These are phyloP conservation scores for Chrysanthemum seticuspe DNA, from an alignment of 129 eudicot species.

Conservation along the genomic window DNA sequence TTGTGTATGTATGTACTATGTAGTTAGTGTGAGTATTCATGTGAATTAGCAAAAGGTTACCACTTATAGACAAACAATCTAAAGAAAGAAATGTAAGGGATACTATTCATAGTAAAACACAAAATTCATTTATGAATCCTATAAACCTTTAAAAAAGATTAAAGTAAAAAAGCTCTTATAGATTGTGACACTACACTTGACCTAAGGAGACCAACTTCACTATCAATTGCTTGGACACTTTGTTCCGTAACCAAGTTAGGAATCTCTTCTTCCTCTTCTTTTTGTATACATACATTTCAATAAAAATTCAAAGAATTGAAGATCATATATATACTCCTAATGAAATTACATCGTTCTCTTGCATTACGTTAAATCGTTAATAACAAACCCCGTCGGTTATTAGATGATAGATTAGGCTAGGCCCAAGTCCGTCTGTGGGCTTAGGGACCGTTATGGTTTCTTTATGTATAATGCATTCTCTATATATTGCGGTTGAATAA, in stretches of 20 bases:
- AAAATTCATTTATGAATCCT: conserved; percentile 27
- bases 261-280: not conserved
- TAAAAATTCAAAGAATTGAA: not conserved
- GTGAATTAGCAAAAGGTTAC: conserved; percentile 7
- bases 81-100: conserved; percentile 19
- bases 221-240: conserved; percentile 22
- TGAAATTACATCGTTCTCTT: not conserved
- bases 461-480: too few relatives aligned
- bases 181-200: conserved; percentile 29
- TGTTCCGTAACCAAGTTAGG: conserved; percentile 20
- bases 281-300: not conserved
- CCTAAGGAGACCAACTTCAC: conserved; percentile 27
- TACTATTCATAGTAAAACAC: conserved; percentile 31
- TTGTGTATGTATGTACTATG: too few relatives aligned
- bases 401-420: too few relatives aligned
- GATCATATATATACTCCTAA: not conserved
- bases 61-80: conserved; percentile 21
- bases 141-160: conserved; percentile 18
- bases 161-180: conserved; percentile 22
- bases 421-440: too few relatives aligned
- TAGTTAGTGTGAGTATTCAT: conserved; percentile 5
- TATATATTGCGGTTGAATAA: too few relatives aligned
- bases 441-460: too few relatives aligned
- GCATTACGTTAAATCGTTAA: too few relatives aligned
- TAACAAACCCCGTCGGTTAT: too few relatives aligned